Evolutionary conservation across 805 yeast species (phyloP).

Genomic region (Yamadazyma sp.): DNA sequence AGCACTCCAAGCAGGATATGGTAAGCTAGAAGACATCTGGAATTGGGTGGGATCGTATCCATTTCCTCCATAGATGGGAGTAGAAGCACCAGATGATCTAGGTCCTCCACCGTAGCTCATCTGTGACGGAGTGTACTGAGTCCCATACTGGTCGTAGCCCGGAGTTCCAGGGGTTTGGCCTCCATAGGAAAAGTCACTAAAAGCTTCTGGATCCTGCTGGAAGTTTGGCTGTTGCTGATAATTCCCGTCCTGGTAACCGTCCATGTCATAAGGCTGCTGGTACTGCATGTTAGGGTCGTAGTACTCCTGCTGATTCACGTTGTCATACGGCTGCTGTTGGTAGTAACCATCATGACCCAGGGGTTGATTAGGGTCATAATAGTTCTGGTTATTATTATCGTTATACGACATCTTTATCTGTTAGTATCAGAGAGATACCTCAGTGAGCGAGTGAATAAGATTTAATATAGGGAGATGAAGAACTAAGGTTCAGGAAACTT

Average conservation of each 20-base stretch:
- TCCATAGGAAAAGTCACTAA: constrained; percentile 67
- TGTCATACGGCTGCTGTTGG: constrained; percentile 29
- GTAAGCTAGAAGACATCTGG: constrained; percentile 80
- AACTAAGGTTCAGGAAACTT: too few relatives aligned
- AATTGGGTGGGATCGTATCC: constrained; percentile 60
- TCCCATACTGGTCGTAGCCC: constrained; percentile 64
- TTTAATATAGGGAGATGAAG: too few relatives aligned
- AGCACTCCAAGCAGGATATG: constrained; percentile 99
- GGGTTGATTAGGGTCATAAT: constrained; percentile 48
- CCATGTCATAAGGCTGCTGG: constrained; percentile 49
- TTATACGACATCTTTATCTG: constrained; percentile 53
- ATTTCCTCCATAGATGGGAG: constrained; percentile 82
- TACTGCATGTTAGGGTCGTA: constrained; percentile 47
- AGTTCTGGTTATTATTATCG: constrained; percentile 46
- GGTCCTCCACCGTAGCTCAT: constrained; percentile 78
- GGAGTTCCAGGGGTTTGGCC: constrained; percentile 54
- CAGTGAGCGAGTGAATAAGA: constrained; percentile 7
- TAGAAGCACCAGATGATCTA: constrained; percentile 88
- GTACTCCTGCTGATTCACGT: constrained; percentile 42
- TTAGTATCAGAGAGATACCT: constrained; percentile 15
- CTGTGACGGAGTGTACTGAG: constrained; percentile 82
- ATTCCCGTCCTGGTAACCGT: constrained; percentile 47
- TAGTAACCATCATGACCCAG: constrained; percentile 32
- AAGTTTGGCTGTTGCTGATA: constrained; percentile 37
- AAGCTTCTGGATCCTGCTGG: constrained; percentile 58